These are phyloP conservation scores for Pichia deserticola DNA, from an alignment of 805 yeast genomes.

Conservation along the genomic window DNA sequence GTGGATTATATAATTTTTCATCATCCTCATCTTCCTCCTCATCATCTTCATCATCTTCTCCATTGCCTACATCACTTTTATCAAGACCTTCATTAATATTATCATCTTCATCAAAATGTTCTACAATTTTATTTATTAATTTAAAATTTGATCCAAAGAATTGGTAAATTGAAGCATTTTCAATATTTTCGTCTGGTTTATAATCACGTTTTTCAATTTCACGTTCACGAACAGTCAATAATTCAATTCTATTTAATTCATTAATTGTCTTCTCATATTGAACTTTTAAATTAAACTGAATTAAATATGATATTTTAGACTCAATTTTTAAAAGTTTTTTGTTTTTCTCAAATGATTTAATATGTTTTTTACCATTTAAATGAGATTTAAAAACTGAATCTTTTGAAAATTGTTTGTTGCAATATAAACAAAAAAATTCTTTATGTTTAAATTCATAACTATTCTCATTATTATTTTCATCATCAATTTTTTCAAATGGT, in stretches of 20 bases:
- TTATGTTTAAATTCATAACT: conserved; percentile 21
- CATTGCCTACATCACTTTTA: conserved; percentile 19
- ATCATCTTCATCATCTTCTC: conserved; percentile 17
- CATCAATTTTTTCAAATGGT: conserved; percentile 33
- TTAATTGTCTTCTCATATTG: conserved; percentile 44
- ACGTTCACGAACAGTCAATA: conserved; percentile 66
- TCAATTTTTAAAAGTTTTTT: conserved; percentile 1
- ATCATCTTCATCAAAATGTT: conserved; percentile 15
- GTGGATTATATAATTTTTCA: conserved; percentile 33
- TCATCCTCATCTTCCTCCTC: conserved; percentile 25
- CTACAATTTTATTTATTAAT: not conserved
- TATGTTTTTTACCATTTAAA: conserved; percentile 67
- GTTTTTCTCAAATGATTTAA: conserved; percentile 32
- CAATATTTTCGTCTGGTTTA: conserved; percentile 8
- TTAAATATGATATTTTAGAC: not conserved
- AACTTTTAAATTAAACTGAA: conserved; percentile 23
- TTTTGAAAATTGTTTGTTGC: conserved; percentile 58
- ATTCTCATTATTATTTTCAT: not conserved
- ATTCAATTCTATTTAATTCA: conserved; percentile 57
- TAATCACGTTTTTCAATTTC: conserved; percentile 42
- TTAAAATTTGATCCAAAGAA: conserved; percentile 12
- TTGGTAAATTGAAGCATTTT: conserved; percentile 13
- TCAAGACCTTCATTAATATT: conserved; percentile 17
- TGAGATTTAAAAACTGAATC: conserved; percentile 62
- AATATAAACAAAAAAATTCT: conserved; percentile 42